Percentiles rank a stretch among this genome's conserved stretches.
Evolutionary conservation across 139 green algal species (phyloP).

Genomic region (Trebouxia sp.): DNA sequence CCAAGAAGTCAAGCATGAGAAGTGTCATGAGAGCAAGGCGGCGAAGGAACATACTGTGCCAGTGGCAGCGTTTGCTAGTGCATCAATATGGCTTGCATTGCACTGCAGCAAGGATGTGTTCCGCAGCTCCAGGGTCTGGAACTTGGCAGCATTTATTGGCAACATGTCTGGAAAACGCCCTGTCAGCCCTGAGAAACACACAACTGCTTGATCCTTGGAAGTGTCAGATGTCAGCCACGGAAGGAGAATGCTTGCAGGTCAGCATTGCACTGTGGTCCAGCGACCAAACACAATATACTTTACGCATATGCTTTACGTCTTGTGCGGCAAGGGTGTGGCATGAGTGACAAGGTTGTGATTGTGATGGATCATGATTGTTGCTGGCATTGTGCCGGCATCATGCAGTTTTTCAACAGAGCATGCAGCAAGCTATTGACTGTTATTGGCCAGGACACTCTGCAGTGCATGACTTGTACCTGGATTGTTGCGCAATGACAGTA

Average conservation of each 20-base stretch:
- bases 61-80: neutral
- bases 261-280: too few species aligned
- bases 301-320: too few species aligned
- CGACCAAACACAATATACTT: too few species aligned
- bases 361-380: too few species aligned
- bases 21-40: neutral
- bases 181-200: neutral
- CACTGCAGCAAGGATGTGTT: constrained; percentile 22
- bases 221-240: too few species aligned
- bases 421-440: neutral
- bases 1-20: too few species aligned
- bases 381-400: too few species aligned
- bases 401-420: neutral
- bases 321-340: too few species aligned
- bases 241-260: too few species aligned
- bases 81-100: neutral
- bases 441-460: neutral
- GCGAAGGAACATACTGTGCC: neutral
- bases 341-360: too few species aligned
- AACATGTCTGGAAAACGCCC: neutral
- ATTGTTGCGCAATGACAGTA: neutral
- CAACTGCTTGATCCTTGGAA: too few species aligned
- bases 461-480: neutral
- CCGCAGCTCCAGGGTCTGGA: neutral
- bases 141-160: neutral